Evolutionary conservation across 345 rosid species (phyloP).

Genomic region (Eucalyptus grandis): DNA sequence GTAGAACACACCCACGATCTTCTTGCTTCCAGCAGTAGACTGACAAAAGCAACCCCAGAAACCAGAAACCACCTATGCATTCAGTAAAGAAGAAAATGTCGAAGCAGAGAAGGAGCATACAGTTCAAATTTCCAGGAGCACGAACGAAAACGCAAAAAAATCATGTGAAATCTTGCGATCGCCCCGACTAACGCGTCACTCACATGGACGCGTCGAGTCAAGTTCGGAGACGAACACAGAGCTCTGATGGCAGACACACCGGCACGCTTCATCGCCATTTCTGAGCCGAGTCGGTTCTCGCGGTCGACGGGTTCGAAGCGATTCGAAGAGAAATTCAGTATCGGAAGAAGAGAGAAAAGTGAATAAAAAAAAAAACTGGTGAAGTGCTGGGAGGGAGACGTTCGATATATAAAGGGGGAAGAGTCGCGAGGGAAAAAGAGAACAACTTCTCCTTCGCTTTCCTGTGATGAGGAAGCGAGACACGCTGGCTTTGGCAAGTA

Average conservation of each 20-base stretch:
- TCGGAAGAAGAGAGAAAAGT: neutral
- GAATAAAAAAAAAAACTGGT: neutral
- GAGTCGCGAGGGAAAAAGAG: neutral
- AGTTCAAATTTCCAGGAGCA: neutral
- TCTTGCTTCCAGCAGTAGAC: conserved; percentile 73
- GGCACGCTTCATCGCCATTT: conserved; percentile 48
- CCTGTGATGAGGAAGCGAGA: neutral
- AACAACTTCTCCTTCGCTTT: neutral
- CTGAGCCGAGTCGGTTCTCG: neutral
- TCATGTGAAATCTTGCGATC: too few species aligned
- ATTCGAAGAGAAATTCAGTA: neutral
- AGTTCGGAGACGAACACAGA: conserved; percentile 4
- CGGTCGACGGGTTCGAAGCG: neutral
- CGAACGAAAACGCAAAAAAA: neutral
- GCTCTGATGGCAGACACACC: conserved; percentile 33
- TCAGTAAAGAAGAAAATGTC: neutral
- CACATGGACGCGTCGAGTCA: conserved; percentile 46
- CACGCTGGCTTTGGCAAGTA: neutral
- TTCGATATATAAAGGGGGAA: neutral
- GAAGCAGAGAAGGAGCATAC: neutral
- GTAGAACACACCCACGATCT: conserved; percentile 95
- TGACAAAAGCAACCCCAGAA: neutral
- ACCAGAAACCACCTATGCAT: neutral
- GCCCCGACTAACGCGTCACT: neutral
- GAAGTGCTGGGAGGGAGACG: neutral